These are phyloP conservation scores for Lenzites betulinus DNA, from an alignment of 768 basidiomycete genomes.

Conservation along the genomic window DNA sequence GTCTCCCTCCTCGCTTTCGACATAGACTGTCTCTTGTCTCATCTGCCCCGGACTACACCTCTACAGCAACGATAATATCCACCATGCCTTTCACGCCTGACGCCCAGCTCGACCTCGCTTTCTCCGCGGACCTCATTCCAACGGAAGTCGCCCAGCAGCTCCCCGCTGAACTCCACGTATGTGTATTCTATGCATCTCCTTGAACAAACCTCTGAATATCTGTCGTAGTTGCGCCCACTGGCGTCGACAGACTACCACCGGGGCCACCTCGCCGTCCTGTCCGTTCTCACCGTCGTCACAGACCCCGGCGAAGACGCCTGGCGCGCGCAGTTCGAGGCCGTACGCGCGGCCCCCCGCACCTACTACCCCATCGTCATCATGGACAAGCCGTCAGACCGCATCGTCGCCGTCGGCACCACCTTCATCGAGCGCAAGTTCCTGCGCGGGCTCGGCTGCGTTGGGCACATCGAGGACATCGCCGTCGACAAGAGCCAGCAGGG, in stretches of 20 bases:
- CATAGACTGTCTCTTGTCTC: not conserved
- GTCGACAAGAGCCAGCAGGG: slow-evolving; percentile 89
- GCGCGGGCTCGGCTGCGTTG: slow-evolving; percentile 79
- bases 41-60: not conserved
- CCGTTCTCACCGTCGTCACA: slow-evolving; percentile 68
- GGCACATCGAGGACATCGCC: slow-evolving; percentile 98
- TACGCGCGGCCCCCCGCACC: slow-evolving; percentile 55
- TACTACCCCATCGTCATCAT: slow-evolving; percentile 90
- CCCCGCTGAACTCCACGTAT: slow-evolving; percentile 67
- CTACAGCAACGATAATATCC: not conserved
- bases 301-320: slow-evolving; percentile 70
- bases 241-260: slow-evolving; percentile 81
- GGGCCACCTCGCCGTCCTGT: slow-evolving; percentile 83
- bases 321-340: slow-evolving; percentile 63
- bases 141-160: slow-evolving; percentile 58
- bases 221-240: slow-evolving; percentile 80
- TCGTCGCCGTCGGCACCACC: slow-evolving; percentile 83
- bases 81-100: slow-evolving; percentile 59
- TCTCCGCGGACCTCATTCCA: slow-evolving; percentile 73
- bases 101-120: slow-evolving; percentile 72
- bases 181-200: slow-evolving; percentile 21
- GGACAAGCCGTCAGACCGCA: slow-evolving; percentile 67
- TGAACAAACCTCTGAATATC: not conserved
- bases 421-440: slow-evolving; percentile 96
- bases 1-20: slow-evolving; percentile 3